Conservation (phyloP, 345 rosid genomes). For the Ricinus communis region DNA sequence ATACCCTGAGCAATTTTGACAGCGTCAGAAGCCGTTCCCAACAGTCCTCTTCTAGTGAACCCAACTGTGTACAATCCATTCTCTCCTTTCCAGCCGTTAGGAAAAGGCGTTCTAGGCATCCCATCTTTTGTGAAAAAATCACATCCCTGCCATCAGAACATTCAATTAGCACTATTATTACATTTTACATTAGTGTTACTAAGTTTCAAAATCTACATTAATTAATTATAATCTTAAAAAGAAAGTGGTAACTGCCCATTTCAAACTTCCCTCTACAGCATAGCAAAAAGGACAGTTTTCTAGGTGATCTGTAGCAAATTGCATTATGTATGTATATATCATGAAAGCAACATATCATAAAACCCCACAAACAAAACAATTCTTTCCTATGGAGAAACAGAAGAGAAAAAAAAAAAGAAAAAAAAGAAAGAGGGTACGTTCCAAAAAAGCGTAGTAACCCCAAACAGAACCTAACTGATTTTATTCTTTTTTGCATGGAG, state of each 20-base stretch:
- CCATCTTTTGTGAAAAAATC: slow-evolving; percentile 77
- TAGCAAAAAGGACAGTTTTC: neutral
- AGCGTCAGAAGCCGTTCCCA: slow-evolving; percentile 75
- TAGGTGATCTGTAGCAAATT: slow-evolving; percentile 7
- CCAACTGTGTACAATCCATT: slow-evolving; percentile 83
- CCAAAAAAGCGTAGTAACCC: slow-evolving; percentile 18
- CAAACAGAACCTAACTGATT: slow-evolving; percentile 26
- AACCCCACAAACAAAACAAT: neutral
- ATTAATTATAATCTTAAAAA: neutral
- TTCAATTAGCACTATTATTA: neutral
- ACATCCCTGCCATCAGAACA: slow-evolving; percentile 37
- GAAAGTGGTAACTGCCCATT: neutral
- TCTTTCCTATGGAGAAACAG: neutral
- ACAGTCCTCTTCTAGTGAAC: slow-evolving; percentile 78
- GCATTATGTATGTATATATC: slow-evolving; percentile 7
- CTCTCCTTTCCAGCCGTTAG: slow-evolving; percentile 80
- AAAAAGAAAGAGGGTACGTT: neutral
- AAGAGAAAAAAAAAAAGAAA: neutral
- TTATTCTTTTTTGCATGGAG: slow-evolving; percentile 42
- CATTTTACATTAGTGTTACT: no score
- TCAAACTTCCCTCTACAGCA: neutral
- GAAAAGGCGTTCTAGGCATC: slow-evolving; percentile 75
- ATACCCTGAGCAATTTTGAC: slow-evolving; percentile 63
- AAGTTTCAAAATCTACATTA: no score
- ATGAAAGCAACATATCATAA: slow-evolving; percentile 24